Evolutionary conservation across 106 monocot species (phyloP).

Genomic region (Acorus calamus): DNA sequence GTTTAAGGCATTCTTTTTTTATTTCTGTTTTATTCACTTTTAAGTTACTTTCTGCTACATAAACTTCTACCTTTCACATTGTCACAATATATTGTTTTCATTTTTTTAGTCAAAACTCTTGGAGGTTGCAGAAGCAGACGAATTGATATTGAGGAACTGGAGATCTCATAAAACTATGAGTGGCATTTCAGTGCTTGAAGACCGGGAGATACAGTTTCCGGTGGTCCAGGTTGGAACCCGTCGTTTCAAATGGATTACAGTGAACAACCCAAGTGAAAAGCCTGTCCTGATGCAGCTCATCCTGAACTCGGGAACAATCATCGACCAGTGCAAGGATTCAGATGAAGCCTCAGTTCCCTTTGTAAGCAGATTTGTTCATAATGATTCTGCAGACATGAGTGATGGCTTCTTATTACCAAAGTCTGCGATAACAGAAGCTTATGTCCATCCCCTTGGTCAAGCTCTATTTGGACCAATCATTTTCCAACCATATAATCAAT

Average conservation of each 20-base stretch:
- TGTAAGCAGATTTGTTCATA: conserved; percentile 13
- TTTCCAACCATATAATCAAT: conserved; percentile 53
- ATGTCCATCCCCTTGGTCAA: conserved; percentile 39
- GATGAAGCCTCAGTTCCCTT: conserved; percentile 27
- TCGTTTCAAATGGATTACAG: conserved; percentile 50
- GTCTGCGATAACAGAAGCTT: conserved; percentile 41
- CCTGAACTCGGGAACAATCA: conserved; percentile 48
- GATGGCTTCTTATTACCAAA: conserved; percentile 60
- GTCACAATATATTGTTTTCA: not conserved
- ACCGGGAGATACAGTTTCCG: conserved; percentile 54
- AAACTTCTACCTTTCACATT: not conserved
- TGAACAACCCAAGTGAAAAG: conserved; percentile 49
- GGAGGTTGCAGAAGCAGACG: conserved; percentile 33
- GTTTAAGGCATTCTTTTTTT: not conserved
- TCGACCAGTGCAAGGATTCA: conserved; percentile 40
- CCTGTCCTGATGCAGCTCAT: conserved; percentile 62
- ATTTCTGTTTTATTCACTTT: not conserved
- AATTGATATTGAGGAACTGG: conserved; percentile 57
- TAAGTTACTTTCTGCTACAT: not conserved
- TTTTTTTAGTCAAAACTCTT: conserved; percentile 30
- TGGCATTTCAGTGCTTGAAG: conserved; percentile 51
- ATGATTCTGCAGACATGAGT: conserved; percentile 16
- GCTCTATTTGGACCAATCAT: conserved; percentile 62
- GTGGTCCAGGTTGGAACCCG: conserved; percentile 44
- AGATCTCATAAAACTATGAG: conserved; percentile 52